Conservation (phyloP, 2,329 filamentous ascomycete genomes). For the Cytospora paraplurivora region DNA sequence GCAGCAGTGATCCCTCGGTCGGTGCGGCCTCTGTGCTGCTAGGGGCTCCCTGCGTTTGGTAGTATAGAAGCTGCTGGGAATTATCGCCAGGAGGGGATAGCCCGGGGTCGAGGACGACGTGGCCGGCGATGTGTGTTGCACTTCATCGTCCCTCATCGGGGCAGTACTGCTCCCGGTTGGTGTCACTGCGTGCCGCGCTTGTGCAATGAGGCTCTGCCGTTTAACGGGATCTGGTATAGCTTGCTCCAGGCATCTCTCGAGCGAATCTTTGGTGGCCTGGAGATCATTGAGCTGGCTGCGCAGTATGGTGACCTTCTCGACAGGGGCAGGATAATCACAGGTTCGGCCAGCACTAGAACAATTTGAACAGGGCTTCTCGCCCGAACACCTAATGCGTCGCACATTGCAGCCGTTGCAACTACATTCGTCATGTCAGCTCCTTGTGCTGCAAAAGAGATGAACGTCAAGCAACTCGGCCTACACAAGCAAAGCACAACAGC, state of each 20-base stretch:
- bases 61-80: slow-evolving; percentile 12
- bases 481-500: neutral
- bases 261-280: slow-evolving; percentile 41
- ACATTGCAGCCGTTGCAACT: slow-evolving; percentile 58
- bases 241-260: slow-evolving; percentile 44
- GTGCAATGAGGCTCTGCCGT: slow-evolving; percentile 39
- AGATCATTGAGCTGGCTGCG: slow-evolving; percentile 47
- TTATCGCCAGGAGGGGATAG: slow-evolving; percentile 14
- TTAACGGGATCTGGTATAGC: slow-evolving; percentile 40
- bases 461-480: neutral
- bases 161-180: slow-evolving; percentile 31
- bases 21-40: slow-evolving; percentile 6
- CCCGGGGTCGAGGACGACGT: slow-evolving; percentile 32
- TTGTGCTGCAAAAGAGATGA: neutral
- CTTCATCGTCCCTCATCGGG: slow-evolving; percentile 5
- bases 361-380: slow-evolving; percentile 50
- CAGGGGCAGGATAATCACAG: slow-evolving; percentile 49
- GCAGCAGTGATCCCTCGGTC: slow-evolving; percentile 46
- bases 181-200: slow-evolving; percentile 1
- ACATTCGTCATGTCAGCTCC: slow-evolving; percentile 14
- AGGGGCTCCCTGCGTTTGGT: neutral
- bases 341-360: slow-evolving; percentile 45
- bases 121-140: slow-evolving; percentile 22
- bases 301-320: slow-evolving; percentile 48
- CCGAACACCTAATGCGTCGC: slow-evolving; percentile 55